phyloP scores from a whole-genome alignment of 2,329 filamentous ascomycete species.

The Lecanicillium sp. region DNA sequence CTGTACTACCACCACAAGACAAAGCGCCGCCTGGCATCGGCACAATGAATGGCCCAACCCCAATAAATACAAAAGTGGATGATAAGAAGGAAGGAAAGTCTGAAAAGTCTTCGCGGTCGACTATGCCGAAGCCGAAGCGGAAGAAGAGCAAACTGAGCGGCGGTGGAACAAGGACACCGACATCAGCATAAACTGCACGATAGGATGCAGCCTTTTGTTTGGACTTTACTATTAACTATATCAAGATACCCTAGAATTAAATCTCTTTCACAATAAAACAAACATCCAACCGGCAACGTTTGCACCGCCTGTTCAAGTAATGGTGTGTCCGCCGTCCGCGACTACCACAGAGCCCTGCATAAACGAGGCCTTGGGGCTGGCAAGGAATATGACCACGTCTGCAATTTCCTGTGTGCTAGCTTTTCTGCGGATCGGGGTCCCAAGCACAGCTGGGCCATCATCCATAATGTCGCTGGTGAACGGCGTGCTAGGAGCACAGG shows the following conservation, averaged over 20 bases:
- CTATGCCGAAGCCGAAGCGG: constrained; percentile 34
- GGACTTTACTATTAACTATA: too few species aligned
- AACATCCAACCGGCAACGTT: too few species aligned
- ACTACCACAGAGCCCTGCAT: constrained; percentile 34
- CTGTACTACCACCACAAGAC: constrained; percentile 23
- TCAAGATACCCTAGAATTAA: too few species aligned
- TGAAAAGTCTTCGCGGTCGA: constrained; percentile 35
- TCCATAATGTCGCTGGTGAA: constrained; percentile 30
- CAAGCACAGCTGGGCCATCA: constrained; percentile 22
- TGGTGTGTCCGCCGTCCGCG: constrained; percentile 36
- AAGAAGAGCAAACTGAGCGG: constrained; percentile 39
- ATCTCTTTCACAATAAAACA: background rate
- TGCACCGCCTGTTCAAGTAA: constrained; percentile 10
- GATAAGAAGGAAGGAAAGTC: constrained; percentile 38
- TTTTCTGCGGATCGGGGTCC: constrained; percentile 27
- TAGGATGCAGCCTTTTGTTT: background rate
- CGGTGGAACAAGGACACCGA: constrained; percentile 22
- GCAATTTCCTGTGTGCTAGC: constrained; percentile 37
- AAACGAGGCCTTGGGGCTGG: constrained; percentile 35
- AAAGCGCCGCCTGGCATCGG: constrained; percentile 23
- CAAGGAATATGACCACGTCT: constrained; percentile 35
- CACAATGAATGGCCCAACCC: constrained; percentile 24
- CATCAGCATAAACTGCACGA: constrained; percentile 5
- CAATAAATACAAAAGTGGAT: constrained; percentile 32
- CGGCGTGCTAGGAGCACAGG: constrained; percentile 21